Conservation (phyloP, 352 stramenopile genomes). For the Pelagophyceae sp. region DNA sequence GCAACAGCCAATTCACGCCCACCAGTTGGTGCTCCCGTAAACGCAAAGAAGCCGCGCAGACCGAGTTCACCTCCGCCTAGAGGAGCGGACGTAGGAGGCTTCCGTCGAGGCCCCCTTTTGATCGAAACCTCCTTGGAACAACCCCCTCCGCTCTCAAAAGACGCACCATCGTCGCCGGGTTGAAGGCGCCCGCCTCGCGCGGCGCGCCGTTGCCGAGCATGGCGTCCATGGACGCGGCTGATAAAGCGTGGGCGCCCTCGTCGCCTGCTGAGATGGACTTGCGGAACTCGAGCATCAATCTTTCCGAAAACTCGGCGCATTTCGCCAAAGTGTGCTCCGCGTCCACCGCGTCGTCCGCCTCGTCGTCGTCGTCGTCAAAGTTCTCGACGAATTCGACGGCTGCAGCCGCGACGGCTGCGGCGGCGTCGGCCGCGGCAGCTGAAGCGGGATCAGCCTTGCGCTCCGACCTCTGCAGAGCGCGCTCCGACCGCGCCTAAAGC, state of each 20-base stretch:
- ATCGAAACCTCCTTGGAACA: too few relatives aligned
- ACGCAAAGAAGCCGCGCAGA: not conserved
- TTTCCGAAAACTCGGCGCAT: not conserved
- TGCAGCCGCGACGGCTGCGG: not conserved
- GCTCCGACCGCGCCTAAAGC: too few relatives aligned
- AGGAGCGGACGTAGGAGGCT: not conserved
- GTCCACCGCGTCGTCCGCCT: not conserved
- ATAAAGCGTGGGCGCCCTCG: not conserved
- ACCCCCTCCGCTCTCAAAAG: too few relatives aligned
- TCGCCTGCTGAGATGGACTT: not conserved
- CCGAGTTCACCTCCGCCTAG: not conserved
- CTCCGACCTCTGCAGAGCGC: too few relatives aligned
- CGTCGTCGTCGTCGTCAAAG: not conserved
- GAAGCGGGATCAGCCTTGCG: too few relatives aligned
- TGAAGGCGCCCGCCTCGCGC: not conserved
- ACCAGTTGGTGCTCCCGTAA: constrained; percentile 44
- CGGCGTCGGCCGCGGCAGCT: too few relatives aligned
- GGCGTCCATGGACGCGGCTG: not conserved
- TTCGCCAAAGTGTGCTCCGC: not conserved
- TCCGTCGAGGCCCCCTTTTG: too few relatives aligned
- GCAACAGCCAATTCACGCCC: constrained; percentile 82
- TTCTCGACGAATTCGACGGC: not conserved
- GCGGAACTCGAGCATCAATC: not conserved
- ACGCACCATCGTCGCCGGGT: not conserved
- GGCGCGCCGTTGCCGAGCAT: not conserved